These are phyloP conservation scores for Paxillus ammoniavirescens DNA, from an alignment of 768 basidiomycete species.

Conservation along the genomic window DNA sequence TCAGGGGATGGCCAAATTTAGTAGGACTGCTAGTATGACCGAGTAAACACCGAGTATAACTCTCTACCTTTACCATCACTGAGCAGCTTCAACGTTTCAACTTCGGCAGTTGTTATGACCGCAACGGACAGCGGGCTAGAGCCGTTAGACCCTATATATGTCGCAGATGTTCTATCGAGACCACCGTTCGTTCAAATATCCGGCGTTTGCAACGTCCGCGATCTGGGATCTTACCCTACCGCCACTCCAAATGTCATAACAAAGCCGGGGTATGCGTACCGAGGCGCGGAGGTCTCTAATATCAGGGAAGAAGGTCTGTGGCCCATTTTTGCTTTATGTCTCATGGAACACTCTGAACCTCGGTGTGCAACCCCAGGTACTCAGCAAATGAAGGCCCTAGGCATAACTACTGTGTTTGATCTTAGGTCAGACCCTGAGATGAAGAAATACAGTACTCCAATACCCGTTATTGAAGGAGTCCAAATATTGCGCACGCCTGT, in stretches of 20 bases:
- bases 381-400: slow-evolving; percentile 53
- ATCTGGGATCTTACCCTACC: slow-evolving; percentile 64
- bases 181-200: slow-evolving; percentile 68
- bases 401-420: slow-evolving; percentile 70
- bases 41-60: slow-evolving; percentile 3
- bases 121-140: slow-evolving; percentile 41
- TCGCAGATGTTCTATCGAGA: slow-evolving; percentile 59
- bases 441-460: slow-evolving; percentile 64
- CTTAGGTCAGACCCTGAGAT: slow-evolving; percentile 81
- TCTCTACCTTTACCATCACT: background rate
- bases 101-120: slow-evolving; percentile 13
- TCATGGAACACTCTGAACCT: background rate
- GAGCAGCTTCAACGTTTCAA: too few relatives aligned
- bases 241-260: slow-evolving; percentile 49
- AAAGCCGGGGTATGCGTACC: slow-evolving; percentile 56
- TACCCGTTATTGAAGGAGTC: slow-evolving; percentile 63
- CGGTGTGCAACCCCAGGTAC: slow-evolving; percentile 43
- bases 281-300: slow-evolving; percentile 70
- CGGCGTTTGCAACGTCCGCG: slow-evolving; percentile 77
- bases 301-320: slow-evolving; percentile 67
- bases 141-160: slow-evolving; percentile 65
- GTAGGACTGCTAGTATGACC: background rate
- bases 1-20: too few relatives aligned
- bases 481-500: slow-evolving; percentile 62
- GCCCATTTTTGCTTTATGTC: background rate